phyloP scores from a whole-genome alignment of 257 asterid genomes.

The Scutellaria galericulata region DNA sequence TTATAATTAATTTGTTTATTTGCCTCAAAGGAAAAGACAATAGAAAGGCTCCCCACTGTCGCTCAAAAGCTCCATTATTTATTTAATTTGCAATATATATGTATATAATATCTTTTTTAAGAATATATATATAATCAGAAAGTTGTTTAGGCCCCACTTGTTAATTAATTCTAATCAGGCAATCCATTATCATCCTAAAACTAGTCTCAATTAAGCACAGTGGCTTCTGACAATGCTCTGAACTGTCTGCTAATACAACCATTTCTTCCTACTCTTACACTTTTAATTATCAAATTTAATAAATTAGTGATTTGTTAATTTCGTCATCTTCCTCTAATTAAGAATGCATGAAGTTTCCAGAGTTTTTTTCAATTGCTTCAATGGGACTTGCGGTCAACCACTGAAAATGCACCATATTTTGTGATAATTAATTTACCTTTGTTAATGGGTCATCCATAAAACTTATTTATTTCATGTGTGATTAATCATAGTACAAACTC shows the following conservation, averaged over 20 bases:
- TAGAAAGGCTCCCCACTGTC: too few relatives aligned
- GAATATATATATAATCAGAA: too few relatives aligned
- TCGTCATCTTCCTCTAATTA: neutral
- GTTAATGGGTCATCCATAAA: neutral
- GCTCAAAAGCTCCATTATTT: too few relatives aligned
- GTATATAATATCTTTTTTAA: too few relatives aligned
- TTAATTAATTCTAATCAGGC: too few relatives aligned
- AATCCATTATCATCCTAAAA: too few relatives aligned
- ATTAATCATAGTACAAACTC: neutral
- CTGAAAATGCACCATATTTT: slow-evolving; percentile 14
- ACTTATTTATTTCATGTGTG: neutral
- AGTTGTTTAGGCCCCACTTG: too few relatives aligned
- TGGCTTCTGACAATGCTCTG: slow-evolving; percentile 18
- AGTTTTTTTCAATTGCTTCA: neutral
- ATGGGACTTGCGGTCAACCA: slow-evolving; percentile 28
- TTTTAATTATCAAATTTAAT: neutral
- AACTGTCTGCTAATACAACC: neutral
- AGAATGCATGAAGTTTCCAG: slow-evolving; percentile 8
- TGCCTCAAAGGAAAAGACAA: too few relatives aligned
- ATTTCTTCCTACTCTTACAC: neutral
- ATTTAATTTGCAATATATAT: too few relatives aligned
- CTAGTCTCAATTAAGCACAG: slow-evolving; percentile 10
- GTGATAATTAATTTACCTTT: neutral
- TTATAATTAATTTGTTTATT: too few relatives aligned
- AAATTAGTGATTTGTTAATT: neutral